phyloP scores from a whole-genome alignment of 768 basidiomycete genomes.

The Kockovaella imperatae region DNA sequence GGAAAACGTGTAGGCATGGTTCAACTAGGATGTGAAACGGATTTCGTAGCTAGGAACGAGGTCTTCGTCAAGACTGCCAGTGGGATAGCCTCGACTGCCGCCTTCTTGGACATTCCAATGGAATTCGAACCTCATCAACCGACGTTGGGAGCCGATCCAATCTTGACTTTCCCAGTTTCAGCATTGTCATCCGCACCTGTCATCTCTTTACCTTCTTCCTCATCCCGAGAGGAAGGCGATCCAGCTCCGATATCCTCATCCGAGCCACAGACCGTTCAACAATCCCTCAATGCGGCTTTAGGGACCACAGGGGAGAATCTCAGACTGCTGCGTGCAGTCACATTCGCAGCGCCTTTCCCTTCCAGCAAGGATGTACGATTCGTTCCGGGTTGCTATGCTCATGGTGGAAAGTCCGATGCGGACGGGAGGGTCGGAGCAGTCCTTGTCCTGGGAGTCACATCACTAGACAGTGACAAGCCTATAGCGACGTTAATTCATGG shows the following conservation, averaged over 20 bases:
- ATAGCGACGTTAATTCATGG: constrained; percentile 34
- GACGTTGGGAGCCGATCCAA: constrained; percentile 31
- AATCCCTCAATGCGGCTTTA: constrained; percentile 50
- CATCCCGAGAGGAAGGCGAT: constrained; percentile 45
- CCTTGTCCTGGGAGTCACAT: constrained; percentile 48
- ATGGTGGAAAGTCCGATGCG: constrained; percentile 37
- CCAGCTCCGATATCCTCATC: constrained; percentile 55
- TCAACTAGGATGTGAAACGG: constrained; percentile 92
- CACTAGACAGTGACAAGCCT: constrained; percentile 45
- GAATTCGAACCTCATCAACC: background rate
- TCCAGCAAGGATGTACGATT: constrained; percentile 31
- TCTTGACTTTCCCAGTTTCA: constrained; percentile 54
- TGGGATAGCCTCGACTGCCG: constrained; percentile 75
- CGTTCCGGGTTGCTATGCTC: constrained; percentile 40
- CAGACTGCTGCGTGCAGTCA: constrained; percentile 41
- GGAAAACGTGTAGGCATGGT: constrained; percentile 74
- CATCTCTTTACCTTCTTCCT: constrained; percentile 51
- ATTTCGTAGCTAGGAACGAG: constrained; percentile 84
- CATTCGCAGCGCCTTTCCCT: constrained; percentile 43
- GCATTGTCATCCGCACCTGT: constrained; percentile 59
- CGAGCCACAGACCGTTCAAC: constrained; percentile 63
- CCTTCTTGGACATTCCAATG: constrained; percentile 55
- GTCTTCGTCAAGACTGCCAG: constrained; percentile 68
- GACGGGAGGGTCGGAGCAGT: constrained; percentile 50
- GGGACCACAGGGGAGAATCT: constrained; percentile 46